These are phyloP conservation scores for Diospyros lotus DNA, from an alignment of 148 eudicot genomes.

Conservation along the genomic window DNA sequence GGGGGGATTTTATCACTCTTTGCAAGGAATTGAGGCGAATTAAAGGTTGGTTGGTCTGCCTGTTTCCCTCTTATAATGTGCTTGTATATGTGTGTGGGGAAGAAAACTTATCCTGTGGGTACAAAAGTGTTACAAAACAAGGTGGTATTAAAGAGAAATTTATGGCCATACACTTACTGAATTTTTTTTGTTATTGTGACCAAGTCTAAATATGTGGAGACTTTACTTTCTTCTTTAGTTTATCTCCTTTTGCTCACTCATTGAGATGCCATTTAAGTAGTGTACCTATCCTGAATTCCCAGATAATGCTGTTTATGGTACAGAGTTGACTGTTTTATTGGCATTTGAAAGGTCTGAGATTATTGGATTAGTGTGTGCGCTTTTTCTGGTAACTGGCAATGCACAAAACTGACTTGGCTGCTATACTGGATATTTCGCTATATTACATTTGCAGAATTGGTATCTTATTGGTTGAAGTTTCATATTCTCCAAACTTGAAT, in stretches of 20 bases:
- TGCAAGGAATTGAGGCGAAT: constrained; percentile 97
- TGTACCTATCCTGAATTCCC: not conserved
- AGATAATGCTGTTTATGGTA: not conserved
- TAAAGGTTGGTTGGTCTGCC: constrained; percentile 50
- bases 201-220: not conserved
- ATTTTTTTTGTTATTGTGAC: constrained; percentile 1
- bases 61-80: constrained; percentile 3
- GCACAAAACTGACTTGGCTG: not conserved
- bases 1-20: constrained; percentile 94
- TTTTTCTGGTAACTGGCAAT: not conserved
- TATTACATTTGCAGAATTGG: not conserved
- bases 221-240: not conserved
- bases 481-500: not conserved
- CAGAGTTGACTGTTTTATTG: not conserved
- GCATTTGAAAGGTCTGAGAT: not conserved
- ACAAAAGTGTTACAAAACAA: not conserved
- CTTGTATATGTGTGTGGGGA: not conserved
- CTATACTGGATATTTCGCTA: not conserved
- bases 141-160: too few relatives aligned
- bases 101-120: not conserved
- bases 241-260: not conserved
- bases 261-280: not conserved
- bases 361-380: not conserved
- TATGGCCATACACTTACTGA: too few relatives aligned
- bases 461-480: not conserved